Base-by-base conservation (phyloP, 345 rosid species). In the Salix udensis region DNA sequence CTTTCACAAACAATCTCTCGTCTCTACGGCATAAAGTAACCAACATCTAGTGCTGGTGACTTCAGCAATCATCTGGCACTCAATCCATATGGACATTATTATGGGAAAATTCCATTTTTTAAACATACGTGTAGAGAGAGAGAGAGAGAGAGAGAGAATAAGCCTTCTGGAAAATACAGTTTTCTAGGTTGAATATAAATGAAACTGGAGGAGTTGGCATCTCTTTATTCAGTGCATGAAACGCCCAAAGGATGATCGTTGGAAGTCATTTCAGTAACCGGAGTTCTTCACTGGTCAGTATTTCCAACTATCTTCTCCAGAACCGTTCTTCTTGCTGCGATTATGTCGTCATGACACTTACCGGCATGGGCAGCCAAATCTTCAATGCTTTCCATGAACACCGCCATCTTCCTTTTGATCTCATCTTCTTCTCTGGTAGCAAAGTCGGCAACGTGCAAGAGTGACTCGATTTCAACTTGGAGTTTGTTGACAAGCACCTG, bases 391-490 rank as follows among this genome's bases (percentile, higher is more conserved):
- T 86, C 86, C 81, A 80, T 85, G 70, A 90, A 89, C 72, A 76
- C 81, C 73, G 81, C 87, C 44, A 93, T 77, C 83, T 87, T 90
- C 87, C 83, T 95, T 89, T 86, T 93, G 80, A 95, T 91, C 85
- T 91, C 98, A 15, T 86, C 89, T 65, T 91, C 96, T 28, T 88
- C 90, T 28, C 64, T 23, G 15, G 83, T 70, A 31, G 89, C 94
- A 74, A 96, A 84, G 76, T 85, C 85, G 21, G 89, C 89, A 36
- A 74, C 85, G 71, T 83, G 79, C 87, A 88, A 48, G 64, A 91
- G 11, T 21, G 91, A 83, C n/a, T 89, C 89, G 0, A 96, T 87
- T 81, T 83, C 78, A 2, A 88, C 80, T 83, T 92, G 87, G 66
- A 89, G 79, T 84, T 78, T 84, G 73, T 58, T 78, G 60, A 89